phyloP scores from a whole-genome alignment of 768 basidiomycete species.

The Leccinum disarticulatum region DNA sequence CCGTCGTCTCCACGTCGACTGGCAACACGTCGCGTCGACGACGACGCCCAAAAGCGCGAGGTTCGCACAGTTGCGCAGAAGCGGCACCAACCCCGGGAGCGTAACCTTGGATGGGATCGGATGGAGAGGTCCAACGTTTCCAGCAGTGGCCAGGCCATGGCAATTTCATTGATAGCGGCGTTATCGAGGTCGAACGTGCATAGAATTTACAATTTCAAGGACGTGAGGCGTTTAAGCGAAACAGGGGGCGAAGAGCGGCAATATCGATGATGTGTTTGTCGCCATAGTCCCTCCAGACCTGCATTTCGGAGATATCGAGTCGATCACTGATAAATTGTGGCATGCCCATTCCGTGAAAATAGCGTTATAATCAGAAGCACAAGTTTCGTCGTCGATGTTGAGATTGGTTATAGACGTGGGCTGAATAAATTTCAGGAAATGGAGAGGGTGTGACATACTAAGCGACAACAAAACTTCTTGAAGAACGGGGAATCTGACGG shows the following conservation, averaged over 20 bases:
- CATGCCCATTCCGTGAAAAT: slow-evolving; percentile 27
- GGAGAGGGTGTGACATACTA: slow-evolving; percentile 23
- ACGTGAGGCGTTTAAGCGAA: slow-evolving; percentile 22
- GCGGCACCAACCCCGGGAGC: slow-evolving; percentile 21
- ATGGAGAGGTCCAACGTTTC: slow-evolving; percentile 29
- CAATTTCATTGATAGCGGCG: slow-evolving; percentile 24
- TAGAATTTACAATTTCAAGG: slow-evolving; percentile 28
- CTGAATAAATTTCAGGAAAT: slow-evolving; percentile 27
- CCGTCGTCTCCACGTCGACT: not conserved
- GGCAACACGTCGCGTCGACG: slow-evolving; percentile 29
- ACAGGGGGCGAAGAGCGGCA: slow-evolving; percentile 25
- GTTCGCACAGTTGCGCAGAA: slow-evolving; percentile 24
- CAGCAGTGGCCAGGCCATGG: slow-evolving; percentile 28
- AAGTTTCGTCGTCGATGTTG: slow-evolving; percentile 32
- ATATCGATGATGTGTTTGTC: slow-evolving; percentile 32
- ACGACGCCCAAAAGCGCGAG: slow-evolving; percentile 28
- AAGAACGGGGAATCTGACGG: slow-evolving; percentile 21
- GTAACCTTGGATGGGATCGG: slow-evolving; percentile 29
- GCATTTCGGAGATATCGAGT: slow-evolving; percentile 32
- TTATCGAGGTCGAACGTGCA: slow-evolving; percentile 30
- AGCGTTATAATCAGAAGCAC: slow-evolving; percentile 23
- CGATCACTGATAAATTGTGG: slow-evolving; percentile 21
- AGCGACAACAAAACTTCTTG: slow-evolving; percentile 23
- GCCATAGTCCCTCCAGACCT: slow-evolving; percentile 29
- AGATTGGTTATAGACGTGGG: slow-evolving; percentile 33